Evolutionary conservation across 306 rosid species (phyloP).

Genomic region (Prunus mongolica): DNA sequence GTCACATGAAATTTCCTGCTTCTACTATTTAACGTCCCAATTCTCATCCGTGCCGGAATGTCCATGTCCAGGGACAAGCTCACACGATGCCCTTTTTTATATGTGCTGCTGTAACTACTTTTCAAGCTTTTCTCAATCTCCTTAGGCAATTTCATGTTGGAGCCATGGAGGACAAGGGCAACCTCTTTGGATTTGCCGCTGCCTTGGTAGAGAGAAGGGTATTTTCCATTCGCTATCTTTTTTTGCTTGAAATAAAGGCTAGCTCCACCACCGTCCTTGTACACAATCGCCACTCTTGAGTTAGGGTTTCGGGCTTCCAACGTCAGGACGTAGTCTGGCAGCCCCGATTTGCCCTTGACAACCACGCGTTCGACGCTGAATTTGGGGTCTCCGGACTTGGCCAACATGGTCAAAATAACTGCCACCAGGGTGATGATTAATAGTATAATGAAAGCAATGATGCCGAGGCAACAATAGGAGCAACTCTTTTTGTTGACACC

Average conservation of each 20-base stretch:
- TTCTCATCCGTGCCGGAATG: slow-evolving; percentile 16
- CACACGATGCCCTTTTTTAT: not conserved
- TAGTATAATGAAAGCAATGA: slow-evolving; percentile 14
- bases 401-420: slow-evolving; percentile 10
- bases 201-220: slow-evolving; percentile 31
- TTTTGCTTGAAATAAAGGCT: slow-evolving; percentile 27
- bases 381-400: slow-evolving; percentile 26
- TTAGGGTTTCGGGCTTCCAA: slow-evolving; percentile 35
- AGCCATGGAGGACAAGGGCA: slow-evolving; percentile 9
- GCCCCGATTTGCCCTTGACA: not conserved
- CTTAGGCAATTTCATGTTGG: slow-evolving; percentile 21
- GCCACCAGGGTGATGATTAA: slow-evolving; percentile 15
- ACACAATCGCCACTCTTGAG: slow-evolving; percentile 21
- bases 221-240: slow-evolving; percentile 30
- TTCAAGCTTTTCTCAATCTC: slow-evolving; percentile 31
- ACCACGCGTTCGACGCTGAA: slow-evolving; percentile 29
- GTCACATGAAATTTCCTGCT: slow-evolving; percentile 16
- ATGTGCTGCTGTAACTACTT: not conserved
- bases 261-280: slow-evolving; percentile 33
- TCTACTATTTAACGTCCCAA: slow-evolving; percentile 26
- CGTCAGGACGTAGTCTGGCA: slow-evolving; percentile 16
- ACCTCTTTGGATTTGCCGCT: slow-evolving; percentile 8
- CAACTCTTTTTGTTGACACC: not conserved
- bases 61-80: slow-evolving; percentile 30
- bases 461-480: not conserved